These are phyloP conservation scores for Nicotiana obtusifolia DNA, from an alignment of 257 asterid genomes.

Conservation along the genomic window DNA sequence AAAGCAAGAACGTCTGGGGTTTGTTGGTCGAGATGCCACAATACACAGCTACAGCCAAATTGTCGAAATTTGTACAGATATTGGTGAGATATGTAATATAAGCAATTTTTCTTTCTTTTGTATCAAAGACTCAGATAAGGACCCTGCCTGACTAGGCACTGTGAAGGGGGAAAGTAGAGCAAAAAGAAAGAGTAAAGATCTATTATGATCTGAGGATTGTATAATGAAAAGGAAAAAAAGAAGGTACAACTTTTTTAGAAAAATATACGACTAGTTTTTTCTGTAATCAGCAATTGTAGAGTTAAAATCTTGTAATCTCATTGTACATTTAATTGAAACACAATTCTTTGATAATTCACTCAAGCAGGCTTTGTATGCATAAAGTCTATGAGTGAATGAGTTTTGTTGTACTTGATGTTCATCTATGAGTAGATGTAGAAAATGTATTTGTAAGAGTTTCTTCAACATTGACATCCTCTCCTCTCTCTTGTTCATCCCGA, in stretches of 20 bases:
- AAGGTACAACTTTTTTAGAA: conserved; percentile 8
- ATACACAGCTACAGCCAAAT: conserved; percentile 3
- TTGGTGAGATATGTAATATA: conserved; percentile 9
- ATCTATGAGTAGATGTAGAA: not conserved
- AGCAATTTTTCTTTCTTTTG: not conserved
- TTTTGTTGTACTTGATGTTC: not conserved
- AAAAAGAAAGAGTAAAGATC: not conserved
- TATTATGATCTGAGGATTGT: not conserved
- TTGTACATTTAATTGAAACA: not conserved
- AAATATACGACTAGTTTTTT: not conserved
- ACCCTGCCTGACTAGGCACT: conserved; percentile 7
- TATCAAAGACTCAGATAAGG: conserved; percentile 5
- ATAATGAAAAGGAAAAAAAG: not conserved
- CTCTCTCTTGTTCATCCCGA: no score
- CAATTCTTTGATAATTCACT: conserved; percentile 4
- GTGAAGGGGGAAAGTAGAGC: not conserved
- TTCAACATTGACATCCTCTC: not conserved
- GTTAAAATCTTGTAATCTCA: conserved; percentile 4
- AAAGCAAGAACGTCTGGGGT: no score
- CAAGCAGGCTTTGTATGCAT: not conserved
- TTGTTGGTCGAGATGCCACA: not conserved
- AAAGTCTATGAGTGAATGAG: not conserved
- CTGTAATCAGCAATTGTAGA: conserved; percentile 16
- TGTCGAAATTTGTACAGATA: conserved; percentile 12
- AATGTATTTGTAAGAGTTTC: not conserved